These are phyloP conservation scores for Candida michaelii DNA, from an alignment of 805 yeast genomes.

Conservation along the genomic window DNA sequence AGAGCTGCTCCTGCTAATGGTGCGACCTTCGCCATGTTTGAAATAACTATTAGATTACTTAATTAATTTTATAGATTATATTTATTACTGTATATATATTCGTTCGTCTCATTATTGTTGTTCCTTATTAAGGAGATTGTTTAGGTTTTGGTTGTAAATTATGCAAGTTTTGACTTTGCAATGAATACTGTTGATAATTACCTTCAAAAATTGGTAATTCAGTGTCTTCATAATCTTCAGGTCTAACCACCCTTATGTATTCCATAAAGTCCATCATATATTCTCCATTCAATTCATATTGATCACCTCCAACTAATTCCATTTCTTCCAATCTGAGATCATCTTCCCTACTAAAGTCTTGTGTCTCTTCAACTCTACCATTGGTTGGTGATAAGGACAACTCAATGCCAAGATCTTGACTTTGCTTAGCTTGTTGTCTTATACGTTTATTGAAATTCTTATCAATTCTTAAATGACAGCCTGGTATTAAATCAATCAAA, in stretches of 20 bases:
- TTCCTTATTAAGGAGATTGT: neutral
- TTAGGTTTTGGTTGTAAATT: neutral
- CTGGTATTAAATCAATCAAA: slow-evolving; percentile 39
- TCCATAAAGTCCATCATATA: slow-evolving; percentile 42
- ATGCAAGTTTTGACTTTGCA: neutral
- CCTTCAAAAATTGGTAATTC: slow-evolving; percentile 1
- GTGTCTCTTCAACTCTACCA: slow-evolving; percentile 1
- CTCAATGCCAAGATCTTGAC: slow-evolving; percentile 14
- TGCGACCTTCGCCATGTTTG: slow-evolving; percentile 93
- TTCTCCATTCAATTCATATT: slow-evolving; percentile 42
- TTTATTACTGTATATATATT: slow-evolving; percentile 2
- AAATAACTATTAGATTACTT: slow-evolving; percentile 73
- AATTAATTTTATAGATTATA: slow-evolving; percentile 7
- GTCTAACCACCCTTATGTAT: slow-evolving; percentile 35
- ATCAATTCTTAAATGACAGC: slow-evolving; percentile 42
- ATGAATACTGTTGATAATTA: neutral
- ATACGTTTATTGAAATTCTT: slow-evolving; percentile 34
- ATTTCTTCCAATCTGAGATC: slow-evolving; percentile 24
- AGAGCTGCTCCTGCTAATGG: slow-evolving; percentile 99
- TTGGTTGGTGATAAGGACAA: slow-evolving; percentile 17
- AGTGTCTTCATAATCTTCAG: slow-evolving; percentile 28
- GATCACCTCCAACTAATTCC: slow-evolving; percentile 39
- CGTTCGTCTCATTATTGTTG: neutral
- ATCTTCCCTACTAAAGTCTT: slow-evolving; percentile 3
- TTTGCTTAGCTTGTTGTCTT: slow-evolving; percentile 16